Base-by-base conservation (phyloP, 2,329 filamentous ascomycete genomes). In the Emericellopsis atlantica region DNA sequence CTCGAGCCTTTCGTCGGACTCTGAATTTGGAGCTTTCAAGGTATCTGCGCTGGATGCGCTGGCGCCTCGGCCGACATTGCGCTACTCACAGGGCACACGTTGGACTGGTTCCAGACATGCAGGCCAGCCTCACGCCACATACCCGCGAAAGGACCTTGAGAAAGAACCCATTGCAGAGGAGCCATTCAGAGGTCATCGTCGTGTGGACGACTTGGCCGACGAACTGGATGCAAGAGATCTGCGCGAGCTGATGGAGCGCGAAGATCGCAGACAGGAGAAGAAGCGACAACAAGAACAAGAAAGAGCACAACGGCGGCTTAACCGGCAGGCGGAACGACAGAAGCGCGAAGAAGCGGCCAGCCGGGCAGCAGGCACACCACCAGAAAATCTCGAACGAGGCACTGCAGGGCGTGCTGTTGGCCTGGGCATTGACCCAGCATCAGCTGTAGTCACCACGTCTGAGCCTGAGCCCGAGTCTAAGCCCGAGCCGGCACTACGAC, bases 191-290 rank as follows among this genome's bases (percentile, higher is more conserved):
- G 72, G 72, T 4, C 74, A 76, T 49, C 78, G 81, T 61, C 62
- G 76, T 52, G 61, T 84, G 55, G 62, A 85, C 62, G 64, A 84
- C 59, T 62, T 96, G 36, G 92, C 88, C 18, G 84, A 96, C 54
- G 82, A 85, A 44, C 69, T 98, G 41, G 86, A 87, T 60, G 84
- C 92, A 4, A 77, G 82, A 40, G 89, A 87, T 50, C 59, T 98
- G 32, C 76, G 90, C 44, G 84, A 94, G 55, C 69, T 96, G 24
- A 82, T 98, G 75, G 92, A 98, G 51, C 72, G 92, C 44, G 92
- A 98, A 54, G 73, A 81, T 48, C 76, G 89, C 51, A 75, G 92
- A 43, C 78, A 74, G 48, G 85, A 95, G 49, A 78, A 79, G 55
- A 89, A 84, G 60, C 75, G 72, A 40, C 67, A 74, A 43, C 70